A percentile compares a stretch with the other conserved stretches of the same genome.
These are phyloP conservation scores for Metschnikowia proteae DNA, from an alignment of 805 yeast genomes.

Conservation along the genomic window DNA sequence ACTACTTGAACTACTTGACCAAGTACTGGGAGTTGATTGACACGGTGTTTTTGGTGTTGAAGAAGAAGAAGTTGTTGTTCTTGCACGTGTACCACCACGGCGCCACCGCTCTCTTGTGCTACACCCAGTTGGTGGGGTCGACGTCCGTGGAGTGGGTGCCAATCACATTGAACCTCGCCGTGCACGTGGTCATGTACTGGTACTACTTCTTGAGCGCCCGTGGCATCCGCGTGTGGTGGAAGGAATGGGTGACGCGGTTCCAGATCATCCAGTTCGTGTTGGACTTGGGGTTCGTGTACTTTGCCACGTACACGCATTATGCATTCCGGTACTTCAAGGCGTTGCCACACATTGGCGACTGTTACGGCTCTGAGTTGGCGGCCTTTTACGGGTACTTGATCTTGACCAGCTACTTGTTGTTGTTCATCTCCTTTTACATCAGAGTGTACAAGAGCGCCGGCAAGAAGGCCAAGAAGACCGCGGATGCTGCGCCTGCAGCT, in stretches of 20 bases:
- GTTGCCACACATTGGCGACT: conserved; percentile 73
- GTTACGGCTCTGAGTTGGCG: conserved; percentile 90
- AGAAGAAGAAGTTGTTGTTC: conserved; percentile 87
- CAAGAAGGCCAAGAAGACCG: conserved; percentile 19
- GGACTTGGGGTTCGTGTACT: conserved; percentile 87
- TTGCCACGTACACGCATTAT: conserved; percentile 88
- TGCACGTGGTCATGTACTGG: conserved; percentile 96
- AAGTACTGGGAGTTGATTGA: conserved; percentile 87
- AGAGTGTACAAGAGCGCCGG: conserved; percentile 65
- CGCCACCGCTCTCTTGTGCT: conserved; percentile 92
- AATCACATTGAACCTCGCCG: conserved; percentile 81
- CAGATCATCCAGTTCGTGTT: conserved; percentile 91
- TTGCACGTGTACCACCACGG: conserved; percentile 98
- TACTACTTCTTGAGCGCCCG: conserved; percentile 91
- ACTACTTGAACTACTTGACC: conserved; percentile 88
- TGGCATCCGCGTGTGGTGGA: conserved; percentile 98
- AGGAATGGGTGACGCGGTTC: conserved; percentile 96
- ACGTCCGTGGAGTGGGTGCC: conserved; percentile 96
- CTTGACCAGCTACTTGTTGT: conserved; percentile 79
- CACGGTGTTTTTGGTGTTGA: conserved; percentile 85
- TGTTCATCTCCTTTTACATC: conserved; percentile 91
- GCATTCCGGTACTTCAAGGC: conserved; percentile 60
- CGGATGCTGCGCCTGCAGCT: conserved; percentile 4
- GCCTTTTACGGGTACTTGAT: conserved; percentile 89
- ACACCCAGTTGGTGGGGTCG: conserved; percentile 84